A percentile compares a stretch with the other conserved stretches of the same genome.
These are phyloP conservation scores for Senecio squalidus DNA, from an alignment of 140 eudicot genomes.

Conservation along the genomic window DNA sequence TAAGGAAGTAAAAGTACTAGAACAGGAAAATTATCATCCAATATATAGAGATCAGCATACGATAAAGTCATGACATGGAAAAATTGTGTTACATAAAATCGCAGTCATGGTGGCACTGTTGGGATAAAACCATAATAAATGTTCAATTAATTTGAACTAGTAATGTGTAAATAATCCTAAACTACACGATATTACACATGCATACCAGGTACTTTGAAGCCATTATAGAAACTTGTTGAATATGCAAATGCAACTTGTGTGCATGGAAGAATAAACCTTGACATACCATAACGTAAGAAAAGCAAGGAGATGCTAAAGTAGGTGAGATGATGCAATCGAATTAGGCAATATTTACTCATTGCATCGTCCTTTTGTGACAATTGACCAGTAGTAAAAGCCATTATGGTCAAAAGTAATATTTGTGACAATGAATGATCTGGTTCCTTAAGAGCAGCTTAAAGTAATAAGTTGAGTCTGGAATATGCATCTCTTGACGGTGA, in stretches of 20 bases:
- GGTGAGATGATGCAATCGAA: no score
- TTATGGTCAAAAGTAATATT: no score
- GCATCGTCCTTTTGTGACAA: no score
- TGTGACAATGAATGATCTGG: no score
- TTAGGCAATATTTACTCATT: no score
- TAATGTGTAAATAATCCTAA: no score
- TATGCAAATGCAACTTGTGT: slow-evolving; percentile 1
- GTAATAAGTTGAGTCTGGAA: no score
- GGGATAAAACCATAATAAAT: not conserved
- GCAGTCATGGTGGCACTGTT: not conserved
- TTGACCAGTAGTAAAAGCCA: no score
- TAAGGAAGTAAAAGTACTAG: not conserved
- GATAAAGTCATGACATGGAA: not conserved
- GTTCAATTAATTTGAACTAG: not conserved
- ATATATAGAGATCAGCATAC: not conserved
- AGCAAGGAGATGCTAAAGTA: no score
- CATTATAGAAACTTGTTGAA: slow-evolving; percentile 6
- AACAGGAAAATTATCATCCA: not conserved
- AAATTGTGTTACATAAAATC: not conserved
- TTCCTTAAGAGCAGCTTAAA: no score
- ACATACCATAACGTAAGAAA: not conserved
- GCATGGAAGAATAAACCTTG: slow-evolving; percentile 3
- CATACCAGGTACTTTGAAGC: not conserved
- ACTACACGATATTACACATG: no score
- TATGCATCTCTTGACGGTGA: no score